Percentiles rank a stretch among this genome's conserved stretches.
Evolutionary conservation across 2,329 filamentous ascomycete genomes (phyloP).

Genomic region (Monosporascus sp.): DNA sequence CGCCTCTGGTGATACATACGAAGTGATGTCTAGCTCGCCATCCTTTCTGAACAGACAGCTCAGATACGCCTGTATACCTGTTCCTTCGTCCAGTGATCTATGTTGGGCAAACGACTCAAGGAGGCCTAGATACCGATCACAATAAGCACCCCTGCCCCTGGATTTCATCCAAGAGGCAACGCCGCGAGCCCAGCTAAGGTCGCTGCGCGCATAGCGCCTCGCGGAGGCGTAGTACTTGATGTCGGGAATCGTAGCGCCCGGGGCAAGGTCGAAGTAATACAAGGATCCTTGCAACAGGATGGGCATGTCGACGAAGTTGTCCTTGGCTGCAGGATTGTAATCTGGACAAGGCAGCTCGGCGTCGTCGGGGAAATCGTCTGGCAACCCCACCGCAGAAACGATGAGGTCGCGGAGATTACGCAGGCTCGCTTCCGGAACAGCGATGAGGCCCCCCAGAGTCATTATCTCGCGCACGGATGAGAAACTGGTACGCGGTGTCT

Average conservation of each 20-base stretch:
- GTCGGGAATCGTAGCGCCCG: neutral
- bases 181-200: too few relatives aligned
- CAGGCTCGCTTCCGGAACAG: too few relatives aligned
- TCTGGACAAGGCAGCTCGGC: too few relatives aligned
- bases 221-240: too few relatives aligned
- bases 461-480: neutral
- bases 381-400: too few relatives aligned
- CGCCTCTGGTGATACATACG: neutral
- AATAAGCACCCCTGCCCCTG: too few relatives aligned
- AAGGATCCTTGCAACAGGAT: neutral
- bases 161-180: too few relatives aligned
- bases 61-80: neutral
- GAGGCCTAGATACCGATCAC: too few relatives aligned
- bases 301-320: neutral
- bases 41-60: neutral
- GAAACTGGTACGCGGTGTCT: neutral
- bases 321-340: neutral
- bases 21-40: constrained; percentile 8
- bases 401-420: too few relatives aligned
- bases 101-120: neutral
- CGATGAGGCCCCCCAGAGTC: neutral
- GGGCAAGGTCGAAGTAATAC: constrained; percentile 1
- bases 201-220: too few relatives aligned
- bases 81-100: neutral
- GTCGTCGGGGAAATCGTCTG: too few relatives aligned